These are phyloP conservation scores for Sanghuangporus baumii DNA, from an alignment of 1,284 basidiomycete genomes.

Conservation along the genomic window DNA sequence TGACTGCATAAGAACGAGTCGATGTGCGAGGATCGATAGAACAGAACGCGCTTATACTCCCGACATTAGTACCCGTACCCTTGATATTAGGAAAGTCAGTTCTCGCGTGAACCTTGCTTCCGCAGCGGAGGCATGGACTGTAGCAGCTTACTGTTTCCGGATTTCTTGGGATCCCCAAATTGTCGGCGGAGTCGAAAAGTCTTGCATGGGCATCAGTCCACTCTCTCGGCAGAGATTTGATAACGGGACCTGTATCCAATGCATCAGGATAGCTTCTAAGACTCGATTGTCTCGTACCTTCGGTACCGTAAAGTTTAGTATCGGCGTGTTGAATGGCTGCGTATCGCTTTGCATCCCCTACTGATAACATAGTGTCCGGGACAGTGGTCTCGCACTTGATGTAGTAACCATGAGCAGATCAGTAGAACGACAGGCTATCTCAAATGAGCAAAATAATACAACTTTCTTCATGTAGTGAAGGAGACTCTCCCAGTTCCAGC, in stretches of 20 bases:
- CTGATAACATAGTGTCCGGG: not conserved
- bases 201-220: not conserved
- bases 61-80: conserved; percentile 2
- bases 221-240: not conserved
- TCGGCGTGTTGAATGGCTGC: not conserved
- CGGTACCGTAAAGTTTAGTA: not conserved
- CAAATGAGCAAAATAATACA: too few species aligned
- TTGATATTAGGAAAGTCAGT: not conserved
- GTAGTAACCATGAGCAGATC: not conserved
- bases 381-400: not conserved
- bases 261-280: not conserved
- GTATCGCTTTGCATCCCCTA: conserved; percentile 1
- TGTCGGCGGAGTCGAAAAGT: not conserved
- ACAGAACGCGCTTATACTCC: not conserved
- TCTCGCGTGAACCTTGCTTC: not conserved
- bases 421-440: not conserved
- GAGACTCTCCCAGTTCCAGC: conserved; percentile 18
- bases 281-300: not conserved
- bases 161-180: conserved; percentile 5
- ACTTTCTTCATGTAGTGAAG: conserved; percentile 15
- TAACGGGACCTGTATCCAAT: not conserved
- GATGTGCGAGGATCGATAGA: conserved; percentile 5
- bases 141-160: conserved; percentile 1
- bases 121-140: not conserved
- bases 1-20: conserved; percentile 5